Conservation (phyloP, 192 early-diverging fungal genomes). For the Pecoramyces ruminantium region DNA sequence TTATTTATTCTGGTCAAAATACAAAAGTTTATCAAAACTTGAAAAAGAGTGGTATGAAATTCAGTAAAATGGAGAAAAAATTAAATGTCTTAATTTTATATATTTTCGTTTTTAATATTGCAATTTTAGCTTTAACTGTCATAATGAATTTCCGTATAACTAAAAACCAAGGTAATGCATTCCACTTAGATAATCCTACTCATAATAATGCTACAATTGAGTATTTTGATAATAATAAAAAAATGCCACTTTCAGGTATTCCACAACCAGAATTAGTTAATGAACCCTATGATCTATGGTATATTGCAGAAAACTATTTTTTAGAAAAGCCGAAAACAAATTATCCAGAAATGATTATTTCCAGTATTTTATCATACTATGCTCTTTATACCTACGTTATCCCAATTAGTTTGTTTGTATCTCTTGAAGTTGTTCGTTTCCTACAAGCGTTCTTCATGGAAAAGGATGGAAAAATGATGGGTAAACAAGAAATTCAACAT, state of each 20-base stretch:
- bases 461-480: constrained; percentile 39
- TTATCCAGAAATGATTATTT: not conserved
- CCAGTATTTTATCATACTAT: constrained; percentile 18
- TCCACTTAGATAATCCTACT: not conserved
- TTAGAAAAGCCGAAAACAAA: not conserved
- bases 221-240: too few relatives aligned
- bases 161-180: not conserved
- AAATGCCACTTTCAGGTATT: not conserved
- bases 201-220: not conserved
- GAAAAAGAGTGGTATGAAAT: not conserved
- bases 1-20: constrained; percentile 34
- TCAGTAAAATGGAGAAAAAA: not conserved
- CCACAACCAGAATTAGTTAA: not conserved
- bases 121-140: not conserved
- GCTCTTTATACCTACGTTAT: constrained; percentile 52
- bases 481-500: not conserved
- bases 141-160: not conserved
- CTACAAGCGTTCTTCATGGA: constrained; percentile 46
- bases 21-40: constrained; percentile 15
- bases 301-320: not conserved
- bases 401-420: constrained; percentile 57
- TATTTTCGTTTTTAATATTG: not conserved
- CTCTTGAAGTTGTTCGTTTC: constrained; percentile 48
- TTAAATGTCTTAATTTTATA: not conserved
- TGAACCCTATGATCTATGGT: not conserved